phyloP scores from a whole-genome alignment of 164 flowering plant species.

The Hamamelis virginiana region DNA sequence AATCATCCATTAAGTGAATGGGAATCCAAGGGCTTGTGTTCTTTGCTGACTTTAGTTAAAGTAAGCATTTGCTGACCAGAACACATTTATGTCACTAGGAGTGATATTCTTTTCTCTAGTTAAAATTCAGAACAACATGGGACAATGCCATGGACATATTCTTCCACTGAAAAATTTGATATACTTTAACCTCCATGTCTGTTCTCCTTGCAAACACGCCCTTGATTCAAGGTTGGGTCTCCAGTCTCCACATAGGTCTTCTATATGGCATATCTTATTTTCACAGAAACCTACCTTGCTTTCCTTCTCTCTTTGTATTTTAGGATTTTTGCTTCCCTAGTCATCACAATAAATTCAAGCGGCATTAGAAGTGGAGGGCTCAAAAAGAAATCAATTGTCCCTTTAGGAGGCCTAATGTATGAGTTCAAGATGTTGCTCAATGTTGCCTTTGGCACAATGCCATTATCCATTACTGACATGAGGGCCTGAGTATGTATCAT shows the following conservation, averaged over 20 bases:
- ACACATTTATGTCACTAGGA: too few species aligned
- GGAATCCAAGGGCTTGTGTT: too few species aligned
- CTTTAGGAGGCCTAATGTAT: too few species aligned
- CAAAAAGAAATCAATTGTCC: neutral
- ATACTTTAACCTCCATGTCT: constrained; percentile 19
- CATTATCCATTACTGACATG: neutral
- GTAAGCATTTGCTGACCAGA: too few species aligned
- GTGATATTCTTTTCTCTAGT: too few species aligned
- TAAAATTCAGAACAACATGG: constrained; percentile 57
- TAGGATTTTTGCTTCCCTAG: neutral
- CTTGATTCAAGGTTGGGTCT: neutral
- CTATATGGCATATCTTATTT: neutral
- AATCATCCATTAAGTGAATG: too few species aligned
- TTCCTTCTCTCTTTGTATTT: constrained; percentile 5
- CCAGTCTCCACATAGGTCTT: neutral
- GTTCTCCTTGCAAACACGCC: constrained; percentile 2
- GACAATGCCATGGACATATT: constrained; percentile 62
- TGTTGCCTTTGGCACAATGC: constrained; percentile 2
- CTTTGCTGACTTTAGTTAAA: too few species aligned
- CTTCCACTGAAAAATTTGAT: constrained; percentile 65
- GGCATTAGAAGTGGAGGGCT: neutral
- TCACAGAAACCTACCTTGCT: constrained; percentile 2
- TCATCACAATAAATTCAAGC: neutral
- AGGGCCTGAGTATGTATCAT: too few species aligned
- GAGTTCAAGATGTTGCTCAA: neutral